Evolutionary conservation across 345 rosid genomes (phyloP), one percentile per base, ranked within the genome.

Genomic region (Populus simonii): DNA sequence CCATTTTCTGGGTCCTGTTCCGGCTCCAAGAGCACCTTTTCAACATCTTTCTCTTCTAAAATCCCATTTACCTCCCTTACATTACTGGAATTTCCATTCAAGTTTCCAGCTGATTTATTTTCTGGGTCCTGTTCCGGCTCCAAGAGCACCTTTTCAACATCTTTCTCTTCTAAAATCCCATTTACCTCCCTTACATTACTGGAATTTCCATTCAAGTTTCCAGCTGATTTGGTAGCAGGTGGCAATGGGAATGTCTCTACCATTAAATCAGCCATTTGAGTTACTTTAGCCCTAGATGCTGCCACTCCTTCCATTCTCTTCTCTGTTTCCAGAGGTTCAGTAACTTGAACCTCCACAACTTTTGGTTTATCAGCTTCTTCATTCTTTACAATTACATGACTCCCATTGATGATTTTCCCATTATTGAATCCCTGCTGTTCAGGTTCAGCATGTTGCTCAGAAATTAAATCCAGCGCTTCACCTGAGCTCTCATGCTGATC

Each of bases 201-300:
- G 73, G 79, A 77, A 25, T 74, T 84, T 80, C 49, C 83, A 77
- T 76, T 81, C 17, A 71, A 70, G 69, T 68, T 59, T 22, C 72
- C 83, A 80, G 76, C 61, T 66, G 81, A 55, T 59, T n/a, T 51
- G 27, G 80, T 66, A n/a, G 82, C 73, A 72, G 90, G 84, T 66
- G 72, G 81, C 51, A 89, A 8, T 8, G 92, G 97, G 75, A 89
- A 89, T 38, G 90, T 83, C 81, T 89, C 92, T 15, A 84, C 87
- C 59, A 80, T 80, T 20, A 84, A 85, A 78, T 82, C 89, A 55
- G 78, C 73, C 76, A 82, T 73, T 74, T 78, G 68, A 53, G 78
- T 53, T 31, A 82, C 66, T 66, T 78, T 27, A 53, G 77, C 18
- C 49, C 68, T 62, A 79, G 83, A 59, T 43, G 67, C 39, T 31